Evolutionary conservation across 345 rosid species (phyloP).

Genomic region (Erodium maritimum): DNA sequence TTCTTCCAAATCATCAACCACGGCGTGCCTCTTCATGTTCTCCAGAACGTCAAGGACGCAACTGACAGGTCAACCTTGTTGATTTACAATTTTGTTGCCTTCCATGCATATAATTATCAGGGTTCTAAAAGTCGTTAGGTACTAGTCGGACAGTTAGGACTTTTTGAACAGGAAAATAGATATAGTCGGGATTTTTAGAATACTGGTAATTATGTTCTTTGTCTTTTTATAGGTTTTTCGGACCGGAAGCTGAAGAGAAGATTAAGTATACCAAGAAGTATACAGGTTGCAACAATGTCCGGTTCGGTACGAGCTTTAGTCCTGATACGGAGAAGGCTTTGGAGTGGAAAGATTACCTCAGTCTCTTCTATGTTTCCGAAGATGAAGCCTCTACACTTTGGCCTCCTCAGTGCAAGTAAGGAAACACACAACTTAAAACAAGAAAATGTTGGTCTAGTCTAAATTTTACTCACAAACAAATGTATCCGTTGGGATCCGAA

Average conservation of each 20-base stretch:
- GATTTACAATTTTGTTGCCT: too few species aligned
- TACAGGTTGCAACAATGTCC: constrained; percentile 17
- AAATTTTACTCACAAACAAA: too few species aligned
- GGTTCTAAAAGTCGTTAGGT: too few species aligned
- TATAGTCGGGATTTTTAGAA: too few species aligned
- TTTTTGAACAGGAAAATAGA: too few species aligned
- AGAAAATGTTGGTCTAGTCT: too few species aligned
- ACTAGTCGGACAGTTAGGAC: too few species aligned
- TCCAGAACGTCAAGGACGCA: constrained; percentile 8
- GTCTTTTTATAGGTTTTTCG: too few species aligned
- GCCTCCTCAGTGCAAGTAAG: constrained; percentile 36
- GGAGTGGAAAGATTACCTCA: constrained; percentile 45
- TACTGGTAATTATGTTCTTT: too few species aligned
- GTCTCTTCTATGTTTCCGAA: constrained; percentile 36
- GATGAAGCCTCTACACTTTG: constrained; percentile 28
- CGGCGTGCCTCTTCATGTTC: constrained; percentile 5
- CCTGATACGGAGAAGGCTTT: constrained; percentile 34
- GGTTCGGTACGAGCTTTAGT: constrained; percentile 29
- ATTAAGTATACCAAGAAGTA: constrained; percentile 8
- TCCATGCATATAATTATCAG: too few species aligned
- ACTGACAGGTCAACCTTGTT: not conserved
- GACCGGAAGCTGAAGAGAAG: constrained; percentile 10
- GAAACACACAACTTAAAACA: too few species aligned
- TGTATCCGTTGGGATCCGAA: too few species aligned
- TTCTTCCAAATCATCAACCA: constrained; percentile 15